phyloP scores from a whole-genome alignment of 495 filamentous ascomycete genomes.

The Cercophora samala region DNA sequence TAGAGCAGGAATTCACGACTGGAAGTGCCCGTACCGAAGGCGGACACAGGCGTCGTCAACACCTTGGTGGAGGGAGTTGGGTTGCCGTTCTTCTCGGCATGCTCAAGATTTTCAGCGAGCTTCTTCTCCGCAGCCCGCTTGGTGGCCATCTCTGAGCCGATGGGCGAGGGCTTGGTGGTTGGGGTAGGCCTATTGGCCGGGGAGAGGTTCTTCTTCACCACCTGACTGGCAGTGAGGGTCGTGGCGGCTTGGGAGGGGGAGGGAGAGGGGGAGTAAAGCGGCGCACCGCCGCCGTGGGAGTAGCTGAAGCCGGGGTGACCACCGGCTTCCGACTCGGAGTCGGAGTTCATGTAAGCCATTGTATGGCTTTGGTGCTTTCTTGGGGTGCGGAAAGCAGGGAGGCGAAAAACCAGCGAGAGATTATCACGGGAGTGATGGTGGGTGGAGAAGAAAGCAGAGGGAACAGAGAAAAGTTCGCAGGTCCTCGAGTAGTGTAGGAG shows the following conservation, averaged over 20 bases:
- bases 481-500: not conserved
- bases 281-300: no score
- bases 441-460: not conserved
- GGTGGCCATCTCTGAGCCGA: not conserved
- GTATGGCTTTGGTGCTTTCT: not conserved
- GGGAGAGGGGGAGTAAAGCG: not conserved
- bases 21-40: not conserved
- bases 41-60: not conserved
- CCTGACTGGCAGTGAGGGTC: no score
- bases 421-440: not conserved
- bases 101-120: not conserved
- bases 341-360: not conserved
- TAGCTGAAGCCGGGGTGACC: not conserved
- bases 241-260: no score
- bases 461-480: not conserved
- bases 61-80: not conserved
- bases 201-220: no score
- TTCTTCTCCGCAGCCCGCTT: not conserved
- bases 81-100: not conserved
- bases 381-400: no score
- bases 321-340: not conserved
- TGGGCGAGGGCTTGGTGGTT: not conserved
- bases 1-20: not conserved
- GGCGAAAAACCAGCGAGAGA: no score
- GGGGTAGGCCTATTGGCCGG: no score